These are phyloP conservation scores for Russula abietina DNA, from an alignment of 768 basidiomycete species.

Conservation along the genomic window DNA sequence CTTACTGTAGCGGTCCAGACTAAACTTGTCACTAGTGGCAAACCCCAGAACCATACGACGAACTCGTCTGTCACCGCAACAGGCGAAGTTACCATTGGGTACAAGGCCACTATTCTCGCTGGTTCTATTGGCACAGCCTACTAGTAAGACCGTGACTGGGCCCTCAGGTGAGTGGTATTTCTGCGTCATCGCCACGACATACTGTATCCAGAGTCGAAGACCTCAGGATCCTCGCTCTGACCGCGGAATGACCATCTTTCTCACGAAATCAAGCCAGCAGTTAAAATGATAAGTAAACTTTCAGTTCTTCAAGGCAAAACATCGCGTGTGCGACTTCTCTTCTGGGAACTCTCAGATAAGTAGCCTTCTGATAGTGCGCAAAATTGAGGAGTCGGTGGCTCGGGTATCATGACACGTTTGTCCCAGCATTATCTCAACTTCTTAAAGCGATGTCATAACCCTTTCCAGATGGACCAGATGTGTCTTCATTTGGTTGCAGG, in stretches of 20 bases:
- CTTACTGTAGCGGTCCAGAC: neutral
- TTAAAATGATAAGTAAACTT: neutral
- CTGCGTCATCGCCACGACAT: neutral
- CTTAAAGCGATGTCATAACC: neutral
- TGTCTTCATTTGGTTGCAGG: no score
- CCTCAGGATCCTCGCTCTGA: neutral
- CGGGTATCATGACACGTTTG: neutral
- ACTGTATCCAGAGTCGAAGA: neutral
- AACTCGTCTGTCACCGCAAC: neutral
- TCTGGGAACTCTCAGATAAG: neutral
- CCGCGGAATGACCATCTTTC: neutral
- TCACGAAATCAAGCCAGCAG: neutral
- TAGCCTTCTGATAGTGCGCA: neutral
- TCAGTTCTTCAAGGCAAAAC: neutral
- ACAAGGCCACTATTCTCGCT: neutral
- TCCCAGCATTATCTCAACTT: neutral
- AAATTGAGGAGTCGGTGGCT: no score
- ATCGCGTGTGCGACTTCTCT: neutral
- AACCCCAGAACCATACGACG: neutral
- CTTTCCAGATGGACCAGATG: neutral
- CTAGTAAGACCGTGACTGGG: no score
- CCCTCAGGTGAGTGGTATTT: neutral
- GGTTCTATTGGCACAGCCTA: neutral
- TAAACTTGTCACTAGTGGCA: neutral
- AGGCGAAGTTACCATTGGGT: neutral